Base-by-base conservation (phyloP, 176 grass and related monocot genomes). In the Lolium rigidum region DNA sequence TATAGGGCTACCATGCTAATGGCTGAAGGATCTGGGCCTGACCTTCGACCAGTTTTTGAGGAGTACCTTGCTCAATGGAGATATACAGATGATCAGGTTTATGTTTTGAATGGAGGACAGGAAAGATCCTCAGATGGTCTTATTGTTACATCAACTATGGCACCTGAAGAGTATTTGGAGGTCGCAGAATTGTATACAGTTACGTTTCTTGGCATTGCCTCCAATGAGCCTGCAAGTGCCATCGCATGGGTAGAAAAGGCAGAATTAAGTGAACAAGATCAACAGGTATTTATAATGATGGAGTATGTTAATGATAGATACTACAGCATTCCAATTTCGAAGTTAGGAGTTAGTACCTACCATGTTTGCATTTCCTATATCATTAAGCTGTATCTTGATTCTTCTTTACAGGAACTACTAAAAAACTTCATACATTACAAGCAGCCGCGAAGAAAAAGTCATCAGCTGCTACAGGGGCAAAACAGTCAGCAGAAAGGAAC, bases 1-100 rank as follows among this genome's bases (percentile, higher is more conserved):
- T 49, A 65, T 87, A 95, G 93, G 79, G 88, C 90, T 75, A 92
- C 86, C 26, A 87, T 95, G 81, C 93, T 92, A 92, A 90, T 95
- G 84, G 78, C 88, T 28, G 90, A 80, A 79, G 84, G 86, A 52
- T 80, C 62, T 72, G 78, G 54, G 75, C 83, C 86, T 67, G 82
- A 85, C 17, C 90, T 95, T 57, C 80, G 73, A 87, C 21, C 77
- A 89, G 89, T 87, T 11, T 89, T 93, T 59, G 86, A 95, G 77
- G 90, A 93, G 26, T 95, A 91, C 77, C 93, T 95, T 78, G 72
- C 86, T 65, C 91, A 85, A 69, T 95, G 90, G 88, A 91, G 85
- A 84, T 86, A 86, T 82, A 64, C 59, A 0, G 69, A 90, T 79
- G 80, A 82, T 60, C 54, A 82, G 15, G 50, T 79, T 84, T 92